Evolutionary conservation across 2,329 filamentous ascomycete species (phyloP), one percentile per base, ranked within the genome.

Genomic region (Zasmidium citrigriseum): DNA sequence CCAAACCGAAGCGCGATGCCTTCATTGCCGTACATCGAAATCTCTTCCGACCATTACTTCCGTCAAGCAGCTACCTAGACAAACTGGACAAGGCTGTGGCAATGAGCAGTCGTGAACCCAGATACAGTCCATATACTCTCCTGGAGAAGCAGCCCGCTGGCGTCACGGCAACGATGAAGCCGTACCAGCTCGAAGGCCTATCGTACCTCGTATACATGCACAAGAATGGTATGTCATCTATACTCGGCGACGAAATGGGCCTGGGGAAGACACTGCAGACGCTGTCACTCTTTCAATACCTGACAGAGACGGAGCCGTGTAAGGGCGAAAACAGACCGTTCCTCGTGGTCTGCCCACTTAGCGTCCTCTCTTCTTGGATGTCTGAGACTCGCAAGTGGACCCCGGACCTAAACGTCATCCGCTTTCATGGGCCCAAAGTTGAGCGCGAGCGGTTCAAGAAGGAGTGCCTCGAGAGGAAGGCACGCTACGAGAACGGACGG

Each of bases 201-300:
- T 80, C 78, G 0, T 83, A 82, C 64, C 73, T 83, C 7, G 65
- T 80, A 0, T 76, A 80, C 61, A 73, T 80, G 55, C 73, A 79
- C 60, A 67, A 73, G 2, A 80, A 80, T 57, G 76, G 77, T 55
- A 70, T 78, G 61, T 75, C 76, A 9, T 73, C 75, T 4, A 79
- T 82, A 38, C 65, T 82, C 2, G 79, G 79, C 18, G 79, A 82
- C 53, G 79, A 81, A 55, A 82, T 81, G 79, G 79, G 79, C 20
- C 70, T 82, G 3, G 79, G 79, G 23, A 82, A 81, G 67, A 81
- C 79, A 1, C 66, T 82, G 9, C 79, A 82, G 62, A 81, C 79
- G 0, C 67, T 82, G 18, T 76, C 81, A 0, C 70, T 83, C 2
- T 79, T 83, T 24, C 79, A 82, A 58, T 73, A 78, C 29, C 63